Percentiles rank a stretch among this genome's conserved stretches.
Evolutionary conservation across 208 protist species (phyloP).

Genomic region (Acanthamoeba sp.): DNA sequence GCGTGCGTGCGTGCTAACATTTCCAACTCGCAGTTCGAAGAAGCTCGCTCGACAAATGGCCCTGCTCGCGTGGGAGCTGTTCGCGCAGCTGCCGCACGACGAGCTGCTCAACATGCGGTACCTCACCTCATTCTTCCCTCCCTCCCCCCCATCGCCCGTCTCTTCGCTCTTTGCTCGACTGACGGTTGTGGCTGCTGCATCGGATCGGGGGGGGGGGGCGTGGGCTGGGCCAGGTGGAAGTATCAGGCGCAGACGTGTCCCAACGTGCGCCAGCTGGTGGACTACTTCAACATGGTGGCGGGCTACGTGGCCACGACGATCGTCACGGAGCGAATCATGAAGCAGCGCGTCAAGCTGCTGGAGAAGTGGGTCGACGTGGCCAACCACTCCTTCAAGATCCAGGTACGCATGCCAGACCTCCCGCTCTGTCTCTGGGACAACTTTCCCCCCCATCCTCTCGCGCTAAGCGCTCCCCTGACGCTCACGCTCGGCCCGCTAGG

Average conservation of each 20-base stretch:
- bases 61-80: not conserved
- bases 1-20: too few relatives aligned
- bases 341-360: not conserved
- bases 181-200: too few relatives aligned
- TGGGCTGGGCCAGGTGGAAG: not conserved
- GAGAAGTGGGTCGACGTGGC: slow-evolving; percentile 32
- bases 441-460: too few relatives aligned
- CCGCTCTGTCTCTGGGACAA: too few relatives aligned
- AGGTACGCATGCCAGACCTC: not conserved
- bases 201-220: too few relatives aligned
- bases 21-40: not conserved
- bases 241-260: not conserved
- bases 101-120: slow-evolving; percentile 43
- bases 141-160: not conserved
- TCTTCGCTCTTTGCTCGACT: too few relatives aligned
- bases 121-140: not conserved
- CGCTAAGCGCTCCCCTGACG: too few relatives aligned
- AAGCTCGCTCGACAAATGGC: slow-evolving; percentile 29
- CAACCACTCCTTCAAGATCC: slow-evolving; percentile 18
- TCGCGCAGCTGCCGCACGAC: not conserved
- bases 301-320: slow-evolving; percentile 18
- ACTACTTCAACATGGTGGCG: slow-evolving; percentile 37
- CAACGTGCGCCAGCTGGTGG: slow-evolving; percentile 13
- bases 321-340: not conserved
- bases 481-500: too few relatives aligned